A percentile compares a stretch with the other conserved stretches of the same genome.
Evolutionary conservation across 805 yeast species (phyloP).

Genomic region (Nakazawaea laoshanensis): DNA sequence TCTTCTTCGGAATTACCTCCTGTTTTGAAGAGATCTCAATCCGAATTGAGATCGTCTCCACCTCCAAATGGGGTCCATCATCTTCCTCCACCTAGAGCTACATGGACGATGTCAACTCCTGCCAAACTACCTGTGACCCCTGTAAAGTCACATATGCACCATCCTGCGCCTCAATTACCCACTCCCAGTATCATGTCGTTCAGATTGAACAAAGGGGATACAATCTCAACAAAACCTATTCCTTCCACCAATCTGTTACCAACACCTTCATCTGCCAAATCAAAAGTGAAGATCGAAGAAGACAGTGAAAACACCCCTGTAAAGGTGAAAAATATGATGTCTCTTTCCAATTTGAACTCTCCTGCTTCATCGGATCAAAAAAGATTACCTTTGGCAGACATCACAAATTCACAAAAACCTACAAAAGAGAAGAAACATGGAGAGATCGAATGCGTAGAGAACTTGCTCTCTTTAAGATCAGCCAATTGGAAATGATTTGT

Average conservation of each 20-base stretch:
- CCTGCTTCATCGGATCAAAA: conserved; percentile 5
- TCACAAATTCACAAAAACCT: conserved; percentile 13
- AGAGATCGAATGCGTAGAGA: conserved; percentile 28
- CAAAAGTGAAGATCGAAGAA: no score
- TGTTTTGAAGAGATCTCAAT: neutral
- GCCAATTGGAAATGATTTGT: conserved; percentile 24
- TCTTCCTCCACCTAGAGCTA: conserved; percentile 5
- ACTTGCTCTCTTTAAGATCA: conserved; percentile 29
- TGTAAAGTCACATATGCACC: conserved; percentile 11
- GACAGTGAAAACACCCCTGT: conserved; percentile 2
- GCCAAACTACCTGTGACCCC: conserved; percentile 6
- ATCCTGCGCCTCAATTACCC: conserved; percentile 4
- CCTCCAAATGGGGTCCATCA: conserved; percentile 8
- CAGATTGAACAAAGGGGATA: conserved; percentile 19
- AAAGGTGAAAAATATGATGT: conserved; percentile 6
- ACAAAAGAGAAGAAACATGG: conserved; percentile 10
- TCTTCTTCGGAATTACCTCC: conserved; percentile 6
- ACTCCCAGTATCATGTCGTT: conserved; percentile 24
- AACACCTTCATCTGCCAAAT: conserved; percentile 18
- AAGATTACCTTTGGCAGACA: conserved; percentile 15
- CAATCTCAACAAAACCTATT: neutral
- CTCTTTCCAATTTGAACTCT: conserved; percentile 7
- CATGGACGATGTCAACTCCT: conserved; percentile 9
- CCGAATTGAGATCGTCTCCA: conserved; percentile 13
- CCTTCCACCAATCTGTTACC: conserved; percentile 20